A percentile compares a stretch with the other conserved stretches of the same genome.
Evolutionary conservation across 2,329 filamentous ascomycete genomes (phyloP).

Genomic region (Cadophora sp.): DNA sequence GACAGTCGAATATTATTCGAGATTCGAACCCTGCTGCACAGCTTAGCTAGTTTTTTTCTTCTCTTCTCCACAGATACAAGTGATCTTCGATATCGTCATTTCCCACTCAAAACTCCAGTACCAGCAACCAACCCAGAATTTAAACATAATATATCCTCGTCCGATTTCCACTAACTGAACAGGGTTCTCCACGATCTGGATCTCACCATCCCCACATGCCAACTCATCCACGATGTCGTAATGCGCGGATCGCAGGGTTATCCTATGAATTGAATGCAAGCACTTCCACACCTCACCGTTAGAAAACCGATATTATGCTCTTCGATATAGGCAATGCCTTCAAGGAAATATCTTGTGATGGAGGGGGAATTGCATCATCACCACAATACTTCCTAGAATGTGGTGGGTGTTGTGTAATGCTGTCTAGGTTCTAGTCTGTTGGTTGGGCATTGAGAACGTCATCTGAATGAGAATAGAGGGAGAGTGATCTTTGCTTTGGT

Average conservation of each 20-base stretch:
- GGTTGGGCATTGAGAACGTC: not conserved
- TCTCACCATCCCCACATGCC: not conserved
- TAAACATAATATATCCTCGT: not conserved
- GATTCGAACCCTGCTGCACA: too few relatives aligned
- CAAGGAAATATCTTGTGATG: not conserved
- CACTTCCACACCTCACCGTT: not conserved
- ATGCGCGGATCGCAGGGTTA: not conserved
- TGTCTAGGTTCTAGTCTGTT: not conserved
- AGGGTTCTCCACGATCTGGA: constrained; percentile 14
- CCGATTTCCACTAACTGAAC: not conserved
- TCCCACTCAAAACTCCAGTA: not conserved
- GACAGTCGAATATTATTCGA: too few relatives aligned
- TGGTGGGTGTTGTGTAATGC: not conserved
- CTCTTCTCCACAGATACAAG: not conserved
- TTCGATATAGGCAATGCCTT: not conserved
- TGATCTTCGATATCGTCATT: not conserved
- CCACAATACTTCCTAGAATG: too few relatives aligned
- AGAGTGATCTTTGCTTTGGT: too few relatives aligned
- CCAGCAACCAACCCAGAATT: too few relatives aligned
- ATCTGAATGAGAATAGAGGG: not conserved
- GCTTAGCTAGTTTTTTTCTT: too few relatives aligned
- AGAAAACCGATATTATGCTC: not conserved
- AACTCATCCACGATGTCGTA: not conserved
- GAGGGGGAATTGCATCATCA: not conserved
- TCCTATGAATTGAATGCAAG: not conserved